phyloP scores from a whole-genome alignment of 371 early-diverging fungal species.

The Mucor racemosus region DNA sequence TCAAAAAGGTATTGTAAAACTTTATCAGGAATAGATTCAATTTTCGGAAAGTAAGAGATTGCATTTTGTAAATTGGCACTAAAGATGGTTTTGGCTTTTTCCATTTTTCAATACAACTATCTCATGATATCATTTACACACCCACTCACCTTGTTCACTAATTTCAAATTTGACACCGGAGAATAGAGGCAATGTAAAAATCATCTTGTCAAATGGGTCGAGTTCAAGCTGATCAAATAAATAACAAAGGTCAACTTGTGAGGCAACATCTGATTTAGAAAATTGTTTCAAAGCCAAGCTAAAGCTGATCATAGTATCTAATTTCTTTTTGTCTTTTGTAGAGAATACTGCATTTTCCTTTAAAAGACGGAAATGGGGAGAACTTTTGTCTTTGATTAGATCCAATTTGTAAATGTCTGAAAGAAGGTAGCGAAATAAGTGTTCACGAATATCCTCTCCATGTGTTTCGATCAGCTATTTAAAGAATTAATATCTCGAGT shows the following conservation, averaged over 20 bases:
- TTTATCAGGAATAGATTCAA: slow-evolving; percentile 23
- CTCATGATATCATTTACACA: background rate
- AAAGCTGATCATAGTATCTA: slow-evolving; percentile 48
- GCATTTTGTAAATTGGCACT: slow-evolving; percentile 22
- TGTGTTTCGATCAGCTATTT: slow-evolving; percentile 59
- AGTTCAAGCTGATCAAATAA: slow-evolving; percentile 49
- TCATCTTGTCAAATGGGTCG: slow-evolving; percentile 50
- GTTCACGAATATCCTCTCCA: slow-evolving; percentile 62
- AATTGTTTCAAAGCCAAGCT: slow-evolving; percentile 48
- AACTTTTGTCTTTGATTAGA: slow-evolving; percentile 23
- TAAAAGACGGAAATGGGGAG: slow-evolving; percentile 52
- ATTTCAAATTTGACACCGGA: slow-evolving; percentile 45
- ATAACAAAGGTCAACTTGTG: slow-evolving; percentile 46
- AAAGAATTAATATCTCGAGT: background rate
- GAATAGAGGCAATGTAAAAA: slow-evolving; percentile 51
- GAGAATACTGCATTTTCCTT: slow-evolving; percentile 49
- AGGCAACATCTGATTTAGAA: slow-evolving; percentile 48
- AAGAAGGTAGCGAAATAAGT: slow-evolving; percentile 58
- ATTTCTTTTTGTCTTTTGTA: slow-evolving; percentile 32
- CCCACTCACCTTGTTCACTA: slow-evolving; percentile 50
- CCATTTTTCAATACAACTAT: background rate
- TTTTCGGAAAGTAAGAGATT: slow-evolving; percentile 1
- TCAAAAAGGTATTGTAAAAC: slow-evolving; percentile 25
- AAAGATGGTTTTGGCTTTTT: slow-evolving; percentile 30
- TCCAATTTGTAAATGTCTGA: slow-evolving; percentile 42